Base-by-base conservation (phyloP, 352 stramenopile species). In the Phytophthora nicotianae region DNA sequence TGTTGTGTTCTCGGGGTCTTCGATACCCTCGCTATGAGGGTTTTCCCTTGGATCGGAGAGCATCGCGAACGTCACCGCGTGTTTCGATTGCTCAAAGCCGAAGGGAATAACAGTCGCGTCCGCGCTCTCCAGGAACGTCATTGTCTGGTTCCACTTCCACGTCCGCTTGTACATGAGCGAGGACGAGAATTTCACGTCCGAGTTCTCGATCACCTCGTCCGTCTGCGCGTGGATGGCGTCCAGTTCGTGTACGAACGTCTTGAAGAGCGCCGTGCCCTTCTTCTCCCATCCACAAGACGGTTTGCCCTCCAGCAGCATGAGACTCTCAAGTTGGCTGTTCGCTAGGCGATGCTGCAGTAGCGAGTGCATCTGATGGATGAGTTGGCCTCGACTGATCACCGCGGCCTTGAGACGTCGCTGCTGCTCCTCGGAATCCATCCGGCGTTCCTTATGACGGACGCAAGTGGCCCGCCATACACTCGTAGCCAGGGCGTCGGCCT, bases 351-450 rank as follows among this genome's bases (percentile, higher is more conserved):
- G 55, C 46, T 74, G 55, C 33, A 74, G 56, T 19, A 68, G 16
- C 20, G 46, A 59, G 51, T 61, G 50, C 49, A 74, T 55, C 66
- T 71, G 50, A n/a, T 62, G 62, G 27, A 74, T 74, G 19, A 68
- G 24, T 41, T 58, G 54, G 23, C 40, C 27, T 50, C 64, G 66
- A 24, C 55, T 65, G 48, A 65, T 54, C 29, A 74, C 66, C 5
- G 46, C 55, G 1, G 33, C 20, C 40, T 69, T 65, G 27, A 74
- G 66, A 9, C 42, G 37, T 32, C 59, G 41, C 16, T 74, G 58
- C 32, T 64, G 54, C 45, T 65, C 56, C 47, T 74, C 66, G 20
- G 62, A 41, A 55, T 69, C 61, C 14, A 64, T 33, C 10, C 66
- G 40, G 7, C 59, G 40, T 42, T 74, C 66, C 40, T 65, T 74